phyloP scores from a whole-genome alignment of 306 rosid genomes.

The Dryas octopetala region DNA sequence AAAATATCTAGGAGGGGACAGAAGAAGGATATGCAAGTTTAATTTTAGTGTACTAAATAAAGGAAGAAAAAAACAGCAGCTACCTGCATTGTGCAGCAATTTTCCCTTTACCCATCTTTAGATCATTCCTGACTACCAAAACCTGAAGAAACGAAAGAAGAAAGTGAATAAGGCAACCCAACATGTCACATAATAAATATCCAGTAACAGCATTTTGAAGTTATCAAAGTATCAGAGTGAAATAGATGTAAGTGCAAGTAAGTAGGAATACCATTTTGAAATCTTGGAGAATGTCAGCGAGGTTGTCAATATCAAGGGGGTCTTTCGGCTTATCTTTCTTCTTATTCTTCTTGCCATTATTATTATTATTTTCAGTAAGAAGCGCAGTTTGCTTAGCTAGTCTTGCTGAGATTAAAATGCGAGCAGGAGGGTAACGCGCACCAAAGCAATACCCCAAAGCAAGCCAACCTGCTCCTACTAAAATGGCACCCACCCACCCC shows the following conservation, averaged over 20 bases:
- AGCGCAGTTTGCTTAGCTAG: slow-evolving; percentile 32
- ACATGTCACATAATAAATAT: background rate
- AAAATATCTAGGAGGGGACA: background rate
- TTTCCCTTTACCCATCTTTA: slow-evolving; percentile 98
- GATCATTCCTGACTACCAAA: slow-evolving; percentile 88
- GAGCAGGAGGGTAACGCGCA: slow-evolving; percentile 63
- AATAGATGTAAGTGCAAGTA: background rate
- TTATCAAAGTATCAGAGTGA: background rate
- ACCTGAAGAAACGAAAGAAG: slow-evolving; percentile 41
- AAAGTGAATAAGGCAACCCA: background rate
- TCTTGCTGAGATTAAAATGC: slow-evolving; percentile 35
- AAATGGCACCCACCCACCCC: slow-evolving; percentile 72
- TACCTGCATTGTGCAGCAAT: slow-evolving; percentile 99
- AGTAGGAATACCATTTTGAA: slow-evolving; percentile 70
- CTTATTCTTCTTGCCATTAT: slow-evolving; percentile 32
- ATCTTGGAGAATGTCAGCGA: slow-evolving; percentile 69
- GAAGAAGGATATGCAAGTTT: background rate
- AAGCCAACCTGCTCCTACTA: slow-evolving; percentile 86
- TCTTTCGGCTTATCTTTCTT: slow-evolving; percentile 51
- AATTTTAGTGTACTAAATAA: background rate
- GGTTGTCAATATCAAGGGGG: slow-evolving; percentile 69
- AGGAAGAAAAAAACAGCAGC: background rate
- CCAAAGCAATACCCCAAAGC: slow-evolving; percentile 83
- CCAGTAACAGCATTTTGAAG: no score
- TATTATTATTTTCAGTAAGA: slow-evolving; percentile 24